Conservation (phyloP, 768 basidiomycete species). For the Pisolithus tinctorius region DNA sequence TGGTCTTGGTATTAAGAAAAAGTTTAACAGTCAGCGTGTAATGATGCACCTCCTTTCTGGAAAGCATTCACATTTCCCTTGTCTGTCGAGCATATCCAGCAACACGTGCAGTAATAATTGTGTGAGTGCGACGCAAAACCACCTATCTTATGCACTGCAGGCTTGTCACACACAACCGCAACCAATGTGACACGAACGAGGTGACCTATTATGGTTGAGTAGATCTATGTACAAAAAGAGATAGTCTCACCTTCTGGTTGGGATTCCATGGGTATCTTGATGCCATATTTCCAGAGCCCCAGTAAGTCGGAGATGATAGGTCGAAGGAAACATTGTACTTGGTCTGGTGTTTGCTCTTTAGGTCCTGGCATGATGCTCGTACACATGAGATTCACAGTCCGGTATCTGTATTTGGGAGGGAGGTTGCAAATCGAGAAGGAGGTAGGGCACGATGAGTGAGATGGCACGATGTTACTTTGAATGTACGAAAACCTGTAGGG, state of each 20-base stretch:
- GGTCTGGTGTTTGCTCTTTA: conserved; percentile 20
- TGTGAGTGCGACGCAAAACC: no score
- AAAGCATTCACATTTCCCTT: no score
- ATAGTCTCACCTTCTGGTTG: conserved; percentile 14
- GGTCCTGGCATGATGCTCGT: conserved; percentile 22
- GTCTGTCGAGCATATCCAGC: no score
- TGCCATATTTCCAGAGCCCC: conserved; percentile 17
- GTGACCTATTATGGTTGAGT: not conserved
- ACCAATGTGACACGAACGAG: not conserved
- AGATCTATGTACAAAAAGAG: not conserved
- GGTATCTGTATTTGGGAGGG: conserved; percentile 18
- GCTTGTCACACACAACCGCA: no score
- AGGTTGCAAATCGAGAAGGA: conserved; percentile 29
- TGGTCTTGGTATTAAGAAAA: not conserved
- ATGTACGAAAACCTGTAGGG: conserved; percentile 30
- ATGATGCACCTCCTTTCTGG: no score
- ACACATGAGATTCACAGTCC: conserved; percentile 6
- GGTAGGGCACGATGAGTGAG: conserved; percentile 28
- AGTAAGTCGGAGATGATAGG: conserved; percentile 23
- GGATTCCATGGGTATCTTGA: not conserved
- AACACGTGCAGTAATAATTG: no score
- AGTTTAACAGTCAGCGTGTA: no score
- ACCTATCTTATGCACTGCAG: no score
- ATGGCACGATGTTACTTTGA: conserved; percentile 28
- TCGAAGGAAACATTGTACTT: conserved; percentile 20